A percentile compares a stretch with the other conserved stretches of the same genome.
These are phyloP conservation scores for Melampsora larici-populina DNA, from an alignment of 1,284 basidiomycete genomes.

Conservation along the genomic window DNA sequence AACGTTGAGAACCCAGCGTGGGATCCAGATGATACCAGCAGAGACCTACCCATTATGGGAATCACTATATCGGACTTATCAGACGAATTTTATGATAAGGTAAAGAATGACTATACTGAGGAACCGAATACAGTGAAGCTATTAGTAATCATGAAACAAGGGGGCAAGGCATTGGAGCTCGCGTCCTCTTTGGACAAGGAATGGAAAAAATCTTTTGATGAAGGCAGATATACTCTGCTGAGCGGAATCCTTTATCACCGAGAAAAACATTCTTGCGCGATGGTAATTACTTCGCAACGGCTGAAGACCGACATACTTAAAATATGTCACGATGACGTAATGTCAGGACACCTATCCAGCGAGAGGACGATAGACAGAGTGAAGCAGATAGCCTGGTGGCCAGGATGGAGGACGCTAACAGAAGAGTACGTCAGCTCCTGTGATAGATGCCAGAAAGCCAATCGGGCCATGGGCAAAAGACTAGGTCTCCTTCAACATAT, in stretches of 20 bases:
- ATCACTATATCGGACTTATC: background rate
- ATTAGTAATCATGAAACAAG: background rate
- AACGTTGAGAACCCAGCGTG: too few species aligned
- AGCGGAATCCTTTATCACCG: background rate
- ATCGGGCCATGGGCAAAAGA: too few species aligned
- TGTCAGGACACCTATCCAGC: slow-evolving; percentile 1
- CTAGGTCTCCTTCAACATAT: too few species aligned
- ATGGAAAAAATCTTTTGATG: background rate
- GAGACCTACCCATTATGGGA: background rate
- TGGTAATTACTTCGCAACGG: background rate
- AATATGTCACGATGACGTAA: slow-evolving; percentile 8
- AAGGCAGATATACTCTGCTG: background rate
- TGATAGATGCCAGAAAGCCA: too few species aligned
- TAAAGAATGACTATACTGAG: background rate
- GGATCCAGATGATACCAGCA: too few species aligned
- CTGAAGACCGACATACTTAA: background rate
- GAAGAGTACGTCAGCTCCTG: background rate
- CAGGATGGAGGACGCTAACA: background rate
- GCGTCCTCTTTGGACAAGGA: background rate
- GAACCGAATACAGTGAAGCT: background rate
- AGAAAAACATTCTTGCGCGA: background rate
- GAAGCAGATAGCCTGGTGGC: background rate
- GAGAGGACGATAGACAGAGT: slow-evolving; percentile 10
- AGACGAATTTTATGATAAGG: background rate
- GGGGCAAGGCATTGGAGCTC: background rate